Conservation (phyloP, 768 basidiomycete species). For the Termitomyces sp. region DNA sequence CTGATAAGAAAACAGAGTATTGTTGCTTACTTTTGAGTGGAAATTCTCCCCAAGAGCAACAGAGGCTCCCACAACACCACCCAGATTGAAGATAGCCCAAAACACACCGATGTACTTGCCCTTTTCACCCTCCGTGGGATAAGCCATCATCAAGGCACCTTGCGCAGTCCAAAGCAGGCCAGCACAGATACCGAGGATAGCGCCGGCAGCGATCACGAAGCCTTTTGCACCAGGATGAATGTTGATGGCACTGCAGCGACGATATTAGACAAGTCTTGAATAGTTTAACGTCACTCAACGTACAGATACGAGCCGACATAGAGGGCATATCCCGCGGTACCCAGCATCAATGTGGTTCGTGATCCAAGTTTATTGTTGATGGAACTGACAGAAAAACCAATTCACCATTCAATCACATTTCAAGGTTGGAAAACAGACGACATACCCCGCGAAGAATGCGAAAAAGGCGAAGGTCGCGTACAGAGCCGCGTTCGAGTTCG, state of each 20-base stretch:
- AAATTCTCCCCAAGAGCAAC: constrained; percentile 72
- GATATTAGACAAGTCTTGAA: neutral
- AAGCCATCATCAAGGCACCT: constrained; percentile 76
- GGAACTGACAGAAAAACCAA: constrained; percentile 35
- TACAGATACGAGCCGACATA: constrained; percentile 73
- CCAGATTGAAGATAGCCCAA: constrained; percentile 81
- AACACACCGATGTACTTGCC: constrained; percentile 77
- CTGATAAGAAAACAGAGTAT: neutral
- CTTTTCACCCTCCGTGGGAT: constrained; percentile 76
- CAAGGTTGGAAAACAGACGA: neutral
- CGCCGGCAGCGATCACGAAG: constrained; percentile 73
- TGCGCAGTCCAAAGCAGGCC: constrained; percentile 78
- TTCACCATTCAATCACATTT: neutral
- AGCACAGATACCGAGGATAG: constrained; percentile 68
- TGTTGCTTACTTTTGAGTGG: constrained; percentile 43
- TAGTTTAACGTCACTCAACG: constrained; percentile 16
- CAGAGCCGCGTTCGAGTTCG: constrained; percentile 64
- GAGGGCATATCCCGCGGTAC: constrained; percentile 70
- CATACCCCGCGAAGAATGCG: constrained; percentile 32
- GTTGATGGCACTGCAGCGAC: constrained; percentile 50
- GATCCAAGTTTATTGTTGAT: constrained; percentile 79
- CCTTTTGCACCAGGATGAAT: constrained; percentile 54
- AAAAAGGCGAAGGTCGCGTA: constrained; percentile 49
- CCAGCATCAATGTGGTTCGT: constrained; percentile 64
- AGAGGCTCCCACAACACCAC: constrained; percentile 72